Conservation (phyloP, 2,329 filamentous ascomycete genomes). For the Pseudocercospora ulei region DNA sequence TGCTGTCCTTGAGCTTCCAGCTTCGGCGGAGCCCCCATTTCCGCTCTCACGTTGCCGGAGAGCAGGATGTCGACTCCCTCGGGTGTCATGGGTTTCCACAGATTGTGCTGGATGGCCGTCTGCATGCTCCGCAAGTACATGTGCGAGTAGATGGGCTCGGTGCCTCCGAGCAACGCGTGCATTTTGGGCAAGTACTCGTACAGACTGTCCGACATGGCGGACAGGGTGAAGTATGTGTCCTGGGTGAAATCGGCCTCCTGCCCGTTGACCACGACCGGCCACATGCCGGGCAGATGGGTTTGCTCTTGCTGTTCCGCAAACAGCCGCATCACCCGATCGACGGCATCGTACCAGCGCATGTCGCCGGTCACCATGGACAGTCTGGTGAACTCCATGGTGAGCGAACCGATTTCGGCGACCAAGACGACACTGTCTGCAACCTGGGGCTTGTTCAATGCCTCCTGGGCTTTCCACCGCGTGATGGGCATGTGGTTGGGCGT, state of each 20-base stretch:
- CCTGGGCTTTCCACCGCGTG: slow-evolving; percentile 39
- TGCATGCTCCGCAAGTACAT: slow-evolving; percentile 48
- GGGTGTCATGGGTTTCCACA: slow-evolving; percentile 45
- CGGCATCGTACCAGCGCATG: slow-evolving; percentile 42
- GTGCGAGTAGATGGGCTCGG: slow-evolving; percentile 41
- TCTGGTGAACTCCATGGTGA: slow-evolving; percentile 43
- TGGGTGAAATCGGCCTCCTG: slow-evolving; percentile 36
- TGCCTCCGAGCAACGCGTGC: slow-evolving; percentile 42
- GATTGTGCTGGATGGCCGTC: slow-evolving; percentile 39
- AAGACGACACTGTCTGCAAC: slow-evolving; percentile 37
- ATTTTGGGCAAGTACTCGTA: slow-evolving; percentile 43
- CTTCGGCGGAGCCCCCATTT: slow-evolving; percentile 21
- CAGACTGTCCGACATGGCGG: slow-evolving; percentile 34
- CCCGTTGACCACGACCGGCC: slow-evolving; percentile 41
- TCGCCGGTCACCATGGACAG: slow-evolving; percentile 41
- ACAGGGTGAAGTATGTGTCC: slow-evolving; percentile 35
- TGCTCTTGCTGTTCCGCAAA: slow-evolving; percentile 38
- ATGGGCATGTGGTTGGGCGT: slow-evolving; percentile 41
- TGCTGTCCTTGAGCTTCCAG: slow-evolving; percentile 49
- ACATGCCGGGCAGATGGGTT: slow-evolving; percentile 42
- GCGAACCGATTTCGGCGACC: slow-evolving; percentile 42
- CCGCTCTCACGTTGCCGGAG: slow-evolving; percentile 38
- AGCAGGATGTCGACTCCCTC: slow-evolving; percentile 42
- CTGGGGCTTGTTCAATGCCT: slow-evolving; percentile 35
- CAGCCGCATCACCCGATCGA: slow-evolving; percentile 37